phyloP scores from a whole-genome alignment of 495 filamentous ascomycete genomes.

The Niebla homalea region DNA sequence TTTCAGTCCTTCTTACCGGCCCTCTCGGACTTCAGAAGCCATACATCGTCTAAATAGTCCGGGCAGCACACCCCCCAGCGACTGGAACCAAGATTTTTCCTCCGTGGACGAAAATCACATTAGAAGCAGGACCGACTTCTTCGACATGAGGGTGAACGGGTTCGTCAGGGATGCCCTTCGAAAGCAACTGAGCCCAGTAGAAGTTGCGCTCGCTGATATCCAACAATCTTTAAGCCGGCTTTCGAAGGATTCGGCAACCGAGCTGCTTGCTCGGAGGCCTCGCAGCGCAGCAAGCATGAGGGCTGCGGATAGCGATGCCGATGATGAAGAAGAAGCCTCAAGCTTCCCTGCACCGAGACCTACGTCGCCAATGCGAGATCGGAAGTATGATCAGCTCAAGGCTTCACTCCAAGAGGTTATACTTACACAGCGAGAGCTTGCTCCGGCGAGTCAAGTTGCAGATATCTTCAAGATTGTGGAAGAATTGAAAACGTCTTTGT shows the following conservation, averaged over 20 bases:
- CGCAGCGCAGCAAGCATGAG: slow-evolving; percentile 48
- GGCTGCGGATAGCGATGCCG: slow-evolving; percentile 72
- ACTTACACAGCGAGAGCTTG: slow-evolving; percentile 39
- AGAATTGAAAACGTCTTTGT: slow-evolving; percentile 39
- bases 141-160: slow-evolving; percentile 75
- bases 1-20: slow-evolving; percentile 16
- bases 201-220: slow-evolving; percentile 61
- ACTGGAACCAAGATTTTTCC: slow-evolving; percentile 82
- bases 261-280: slow-evolving; percentile 21
- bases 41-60: slow-evolving; percentile 53
- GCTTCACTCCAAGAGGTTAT: slow-evolving; percentile 66
- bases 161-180: slow-evolving; percentile 70
- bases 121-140: slow-evolving; percentile 60
- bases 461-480: slow-evolving; percentile 45
- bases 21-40: slow-evolving; percentile 34
- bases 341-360: slow-evolving; percentile 20
- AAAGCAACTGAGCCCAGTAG: slow-evolving; percentile 61
- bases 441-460: slow-evolving; percentile 28
- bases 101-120: slow-evolving; percentile 73
- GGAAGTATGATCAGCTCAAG: slow-evolving; percentile 73
- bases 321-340: slow-evolving; percentile 78
- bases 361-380: slow-evolving; percentile 48
- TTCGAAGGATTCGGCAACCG: slow-evolving; percentile 22
- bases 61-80: slow-evolving; percentile 56
- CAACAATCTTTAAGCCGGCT: slow-evolving; percentile 49